A percentile compares a stretch with the other conserved stretches of the same genome.
Conservation (phyloP, 2,329 filamentous ascomycete species). For the Metarhizium album region DNA sequence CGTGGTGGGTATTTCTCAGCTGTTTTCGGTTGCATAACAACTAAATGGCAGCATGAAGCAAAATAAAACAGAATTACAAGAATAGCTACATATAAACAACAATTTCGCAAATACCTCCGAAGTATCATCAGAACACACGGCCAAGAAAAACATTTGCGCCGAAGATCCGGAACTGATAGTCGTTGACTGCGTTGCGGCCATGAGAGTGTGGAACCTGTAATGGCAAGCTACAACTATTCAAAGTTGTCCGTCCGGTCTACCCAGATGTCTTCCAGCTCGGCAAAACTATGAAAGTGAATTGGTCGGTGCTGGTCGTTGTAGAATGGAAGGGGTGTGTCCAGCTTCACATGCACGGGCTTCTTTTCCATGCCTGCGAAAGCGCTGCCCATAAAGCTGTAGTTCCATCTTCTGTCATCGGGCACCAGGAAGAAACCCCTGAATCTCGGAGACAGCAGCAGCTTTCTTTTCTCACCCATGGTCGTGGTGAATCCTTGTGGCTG, state of each 20-base stretch:
- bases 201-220: background rate
- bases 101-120: background rate
- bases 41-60: background rate
- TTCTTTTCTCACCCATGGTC: slow-evolving; percentile 88
- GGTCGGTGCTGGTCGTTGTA: slow-evolving; percentile 90
- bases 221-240: slow-evolving; percentile 43
- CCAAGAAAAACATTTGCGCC: too few relatives aligned
- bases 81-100: background rate
- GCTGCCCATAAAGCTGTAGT: slow-evolving; percentile 96
- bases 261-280: slow-evolving; percentile 93
- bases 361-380: slow-evolving; percentile 83
- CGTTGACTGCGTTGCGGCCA: too few relatives aligned
- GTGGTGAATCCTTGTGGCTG: slow-evolving; percentile 90
- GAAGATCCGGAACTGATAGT: too few relatives aligned
- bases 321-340: slow-evolving; percentile 82
- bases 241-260: slow-evolving; percentile 91
- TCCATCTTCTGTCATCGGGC: slow-evolving; percentile 83
- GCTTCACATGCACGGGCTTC: slow-evolving; percentile 80
- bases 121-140: background rate
- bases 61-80: background rate
- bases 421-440: slow-evolving; percentile 95
- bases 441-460: slow-evolving; percentile 83
- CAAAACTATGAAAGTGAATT: slow-evolving; percentile 94
- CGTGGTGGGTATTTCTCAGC: background rate
- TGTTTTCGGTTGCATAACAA: background rate